Conservation (phyloP, 129 eudicot species). For the Escallonia herrerae region DNA sequence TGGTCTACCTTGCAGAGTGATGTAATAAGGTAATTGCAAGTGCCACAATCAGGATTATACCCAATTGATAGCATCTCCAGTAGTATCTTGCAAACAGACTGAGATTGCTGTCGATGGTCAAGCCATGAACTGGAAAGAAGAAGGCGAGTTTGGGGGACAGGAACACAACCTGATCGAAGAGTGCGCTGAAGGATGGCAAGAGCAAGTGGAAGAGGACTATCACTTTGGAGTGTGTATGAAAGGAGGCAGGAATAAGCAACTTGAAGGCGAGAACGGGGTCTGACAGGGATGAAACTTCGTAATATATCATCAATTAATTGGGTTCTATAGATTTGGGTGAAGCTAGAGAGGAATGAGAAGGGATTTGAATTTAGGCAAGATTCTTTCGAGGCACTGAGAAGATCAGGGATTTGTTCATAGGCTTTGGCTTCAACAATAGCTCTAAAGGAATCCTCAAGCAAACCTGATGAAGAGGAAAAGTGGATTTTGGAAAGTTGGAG, state of each 20-base stretch:
- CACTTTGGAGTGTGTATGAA: slow-evolving; percentile 39
- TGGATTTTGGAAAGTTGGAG: slow-evolving; percentile 14
- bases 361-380: slow-evolving; percentile 35
- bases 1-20: slow-evolving; percentile 66
- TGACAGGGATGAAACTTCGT: slow-evolving; percentile 43
- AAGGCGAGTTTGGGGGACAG: slow-evolving; percentile 61
- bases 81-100: slow-evolving; percentile 33
- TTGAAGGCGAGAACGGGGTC: slow-evolving; percentile 52
- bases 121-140: slow-evolving; percentile 68
- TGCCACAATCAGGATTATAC: slow-evolving; percentile 53
- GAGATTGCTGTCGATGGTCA: slow-evolving; percentile 24
- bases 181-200: slow-evolving; percentile 61
- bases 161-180: slow-evolving; percentile 65
- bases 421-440: slow-evolving; percentile 40
- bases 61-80: slow-evolving; percentile 62
- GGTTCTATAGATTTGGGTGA: slow-evolving; percentile 26
- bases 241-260: slow-evolving; percentile 56
- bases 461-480: slow-evolving; percentile 16
- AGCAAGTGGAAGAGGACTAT: slow-evolving; percentile 57
- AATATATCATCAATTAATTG: slow-evolving; percentile 52
- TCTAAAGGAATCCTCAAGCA: slow-evolving; percentile 35
- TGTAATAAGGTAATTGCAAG: slow-evolving; percentile 66
- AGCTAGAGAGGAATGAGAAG: slow-evolving; percentile 44
- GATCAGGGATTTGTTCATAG: slow-evolving; percentile 42
- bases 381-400: slow-evolving; percentile 30